Percentiles rank a stretch among this genome's conserved stretches.
phyloP scores from a whole-genome alignment of 768 basidiomycete genomes.

The Termitomyces sp. region DNA sequence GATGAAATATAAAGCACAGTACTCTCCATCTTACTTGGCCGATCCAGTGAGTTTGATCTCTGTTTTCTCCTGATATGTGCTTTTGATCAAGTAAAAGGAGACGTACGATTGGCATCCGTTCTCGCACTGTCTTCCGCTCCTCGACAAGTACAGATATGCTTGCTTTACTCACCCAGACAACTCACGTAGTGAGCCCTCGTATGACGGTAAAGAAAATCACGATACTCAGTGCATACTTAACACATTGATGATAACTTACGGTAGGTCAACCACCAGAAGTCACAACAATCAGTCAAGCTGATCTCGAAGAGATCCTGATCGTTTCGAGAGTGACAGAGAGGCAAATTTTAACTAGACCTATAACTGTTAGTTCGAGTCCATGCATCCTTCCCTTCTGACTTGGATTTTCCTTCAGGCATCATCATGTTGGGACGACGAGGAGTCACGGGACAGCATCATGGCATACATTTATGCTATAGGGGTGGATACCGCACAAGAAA shows the following conservation, averaged over 20 bases:
- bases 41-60: conserved; percentile 65
- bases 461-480: conserved; percentile 13
- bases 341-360: conserved; percentile 18
- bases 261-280: not conserved
- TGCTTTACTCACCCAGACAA: conserved; percentile 64
- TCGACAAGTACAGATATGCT: conserved; percentile 68
- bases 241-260: not conserved
- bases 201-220: conserved; percentile 13
- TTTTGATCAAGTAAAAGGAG: conserved; percentile 43
- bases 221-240: not conserved
- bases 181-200: conserved; percentile 36
- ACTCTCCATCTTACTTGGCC: conserved; percentile 78
- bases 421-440: conserved; percentile 9
- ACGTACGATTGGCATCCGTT: conserved; percentile 77
- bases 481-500: conserved; percentile 10
- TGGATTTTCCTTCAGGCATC: conserved; percentile 3
- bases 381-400: conserved; percentile 6
- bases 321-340: conserved; percentile 13
- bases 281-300: conserved; percentile 1
- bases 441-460: conserved; percentile 5
- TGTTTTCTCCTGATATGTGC: not conserved
- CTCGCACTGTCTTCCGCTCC: conserved; percentile 48
- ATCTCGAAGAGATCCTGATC: conserved; percentile 13
- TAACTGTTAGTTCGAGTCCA: conserved; percentile 18
- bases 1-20: conserved; percentile 97